phyloP scores from a whole-genome alignment of 768 basidiomycete genomes.

The Termitomyces sp. region DNA sequence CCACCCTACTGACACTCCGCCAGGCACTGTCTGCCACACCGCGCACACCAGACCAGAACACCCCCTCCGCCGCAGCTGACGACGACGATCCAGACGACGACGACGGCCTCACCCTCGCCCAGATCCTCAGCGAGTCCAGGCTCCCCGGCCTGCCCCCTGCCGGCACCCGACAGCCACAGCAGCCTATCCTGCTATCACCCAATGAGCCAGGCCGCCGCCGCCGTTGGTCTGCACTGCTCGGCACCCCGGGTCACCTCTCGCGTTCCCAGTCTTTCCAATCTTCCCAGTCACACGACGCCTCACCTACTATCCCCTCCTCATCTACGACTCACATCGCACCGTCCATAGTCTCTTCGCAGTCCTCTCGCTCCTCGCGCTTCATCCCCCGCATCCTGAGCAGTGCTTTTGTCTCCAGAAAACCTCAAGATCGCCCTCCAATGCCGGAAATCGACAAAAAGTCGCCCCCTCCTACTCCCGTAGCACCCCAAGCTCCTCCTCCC shows the following conservation, averaged over 20 bases:
- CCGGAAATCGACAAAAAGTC: constrained; percentile 34
- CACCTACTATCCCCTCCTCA: background rate
- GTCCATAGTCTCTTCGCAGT: constrained; percentile 24
- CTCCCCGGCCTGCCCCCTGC: constrained; percentile 68
- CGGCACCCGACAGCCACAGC: constrained; percentile 60
- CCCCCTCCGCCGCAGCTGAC: constrained; percentile 35
- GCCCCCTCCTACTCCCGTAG: constrained; percentile 22
- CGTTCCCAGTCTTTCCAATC: constrained; percentile 39
- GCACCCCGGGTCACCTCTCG: constrained; percentile 20
- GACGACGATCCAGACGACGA: constrained; percentile 61
- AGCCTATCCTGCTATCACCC: constrained; percentile 56
- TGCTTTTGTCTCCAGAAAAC: constrained; percentile 54
- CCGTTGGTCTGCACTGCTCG: constrained; percentile 69
- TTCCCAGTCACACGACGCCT: constrained; percentile 24
- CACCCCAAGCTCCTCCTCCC: constrained; percentile 61
- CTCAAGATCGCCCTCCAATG: constrained; percentile 46
- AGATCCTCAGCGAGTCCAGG: constrained; percentile 76
- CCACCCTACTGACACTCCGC: constrained; percentile 59
- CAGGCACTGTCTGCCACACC: constrained; percentile 55
- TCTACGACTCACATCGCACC: constrained; percentile 13
- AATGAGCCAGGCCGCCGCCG: constrained; percentile 37
- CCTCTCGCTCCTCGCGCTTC: constrained; percentile 54
- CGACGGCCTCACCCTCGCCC: constrained; percentile 66
- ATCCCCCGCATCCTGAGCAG: constrained; percentile 66
- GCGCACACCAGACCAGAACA: too few species aligned